These are phyloP conservation scores for Lodderomyces beijingensis DNA, from an alignment of 1,139 yeast species.

Conservation along the genomic window DNA sequence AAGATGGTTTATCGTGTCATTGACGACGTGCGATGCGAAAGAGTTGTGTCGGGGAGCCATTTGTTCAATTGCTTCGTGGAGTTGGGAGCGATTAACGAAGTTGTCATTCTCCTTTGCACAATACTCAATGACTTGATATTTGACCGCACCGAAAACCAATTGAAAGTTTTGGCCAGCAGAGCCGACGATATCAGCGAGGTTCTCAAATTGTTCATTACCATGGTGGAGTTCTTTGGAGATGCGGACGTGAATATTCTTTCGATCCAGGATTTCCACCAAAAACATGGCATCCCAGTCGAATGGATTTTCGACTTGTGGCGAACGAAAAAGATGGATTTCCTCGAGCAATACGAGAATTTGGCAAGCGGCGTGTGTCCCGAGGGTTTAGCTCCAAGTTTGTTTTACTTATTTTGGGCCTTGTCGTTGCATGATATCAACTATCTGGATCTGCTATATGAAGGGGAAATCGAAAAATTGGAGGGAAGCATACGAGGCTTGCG, in stretches of 20 bases:
- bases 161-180: conserved; percentile 67
- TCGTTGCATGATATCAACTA: conserved; percentile 70
- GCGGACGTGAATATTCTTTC: conserved; percentile 38
- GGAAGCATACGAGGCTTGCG: conserved; percentile 28
- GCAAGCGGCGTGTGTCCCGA: conserved; percentile 2
- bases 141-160: conserved; percentile 44
- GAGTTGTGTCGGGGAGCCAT: conserved; percentile 47
- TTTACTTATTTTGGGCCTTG: conserved; percentile 68
- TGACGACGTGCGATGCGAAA: conserved; percentile 51
- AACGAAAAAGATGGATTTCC: conserved; percentile 16
- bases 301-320: conserved; percentile 88
- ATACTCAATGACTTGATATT: conserved; percentile 42
- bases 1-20: conserved; percentile 57
- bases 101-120: conserved; percentile 60
- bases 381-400: conserved; percentile 34
- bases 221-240: conserved; percentile 50
- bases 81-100: conserved; percentile 51
- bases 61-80: conserved; percentile 47
- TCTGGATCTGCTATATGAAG: conserved; percentile 47
- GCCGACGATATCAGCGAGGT: conserved; percentile 70
- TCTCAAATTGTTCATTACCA: conserved; percentile 58
- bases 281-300: conserved; percentile 51
- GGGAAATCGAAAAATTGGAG: conserved; percentile 39
- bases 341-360: conserved; percentile 9
- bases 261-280: conserved; percentile 40